phyloP scores from a whole-genome alignment of 768 basidiomycete genomes.

The Suillus americanus region DNA sequence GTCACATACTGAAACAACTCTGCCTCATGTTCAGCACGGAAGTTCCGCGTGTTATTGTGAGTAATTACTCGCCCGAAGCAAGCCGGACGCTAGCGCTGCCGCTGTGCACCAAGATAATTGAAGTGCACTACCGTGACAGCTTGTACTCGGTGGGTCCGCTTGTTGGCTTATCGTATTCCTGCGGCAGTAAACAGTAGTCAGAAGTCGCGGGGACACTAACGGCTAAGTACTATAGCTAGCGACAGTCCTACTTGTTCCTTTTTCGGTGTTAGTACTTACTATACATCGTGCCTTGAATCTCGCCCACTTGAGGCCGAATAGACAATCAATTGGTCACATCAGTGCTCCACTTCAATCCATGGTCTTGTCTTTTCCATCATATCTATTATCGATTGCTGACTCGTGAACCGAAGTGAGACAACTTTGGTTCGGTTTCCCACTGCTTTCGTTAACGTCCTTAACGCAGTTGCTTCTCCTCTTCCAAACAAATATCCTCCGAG shows the following conservation, averaged over 20 bases:
- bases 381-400: too few relatives aligned
- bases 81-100: not conserved
- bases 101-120: not conserved
- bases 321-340: not conserved
- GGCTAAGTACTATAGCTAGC: not conserved
- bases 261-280: not conserved
- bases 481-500: not conserved
- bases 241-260: not conserved
- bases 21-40: slow-evolving; percentile 33
- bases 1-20: slow-evolving; percentile 13
- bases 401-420: too few relatives aligned
- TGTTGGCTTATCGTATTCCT: not conserved
- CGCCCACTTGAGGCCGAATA: not conserved
- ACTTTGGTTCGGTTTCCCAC: not conserved
- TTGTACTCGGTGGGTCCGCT: not conserved
- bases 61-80: slow-evolving; percentile 27
- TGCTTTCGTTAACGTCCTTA: not conserved
- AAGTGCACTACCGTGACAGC: not conserved
- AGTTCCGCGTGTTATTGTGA: slow-evolving; percentile 29
- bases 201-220: not conserved
- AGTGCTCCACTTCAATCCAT: not conserved
- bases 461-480: not conserved
- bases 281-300: not conserved
- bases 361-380: too few relatives aligned
- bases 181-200: not conserved